phyloP scores from a whole-genome alignment of 1,284 basidiomycete species.

The Cutaneotrichosporon sp. region DNA sequence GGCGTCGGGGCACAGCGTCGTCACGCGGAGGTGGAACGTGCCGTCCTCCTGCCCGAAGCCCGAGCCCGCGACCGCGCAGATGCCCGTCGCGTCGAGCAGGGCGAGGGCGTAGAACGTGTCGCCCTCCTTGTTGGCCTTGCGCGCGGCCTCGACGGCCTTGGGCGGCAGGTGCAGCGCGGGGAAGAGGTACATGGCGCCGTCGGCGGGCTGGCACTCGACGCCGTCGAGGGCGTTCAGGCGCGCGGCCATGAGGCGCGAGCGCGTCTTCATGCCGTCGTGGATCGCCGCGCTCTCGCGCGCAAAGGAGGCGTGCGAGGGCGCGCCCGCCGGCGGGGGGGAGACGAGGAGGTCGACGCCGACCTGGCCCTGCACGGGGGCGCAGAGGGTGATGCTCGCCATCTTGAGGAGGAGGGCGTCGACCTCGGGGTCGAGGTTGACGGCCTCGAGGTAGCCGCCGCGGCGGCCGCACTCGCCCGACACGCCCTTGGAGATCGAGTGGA shows the following conservation, averaged over 20 bases:
- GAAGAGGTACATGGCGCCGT: conserved; percentile 81
- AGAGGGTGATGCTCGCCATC: conserved; percentile 81
- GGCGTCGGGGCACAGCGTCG: conserved; percentile 73
- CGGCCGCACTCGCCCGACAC: conserved; percentile 88
- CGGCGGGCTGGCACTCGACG: conserved; percentile 75
- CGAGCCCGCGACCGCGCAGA: conserved; percentile 82
- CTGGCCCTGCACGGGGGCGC: conserved; percentile 73
- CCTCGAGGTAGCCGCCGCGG: conserved; percentile 90
- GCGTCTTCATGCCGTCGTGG: conserved; percentile 66
- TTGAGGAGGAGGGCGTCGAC: conserved; percentile 82
- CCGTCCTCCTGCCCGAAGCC: conserved; percentile 86
- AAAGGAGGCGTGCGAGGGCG: conserved; percentile 71
- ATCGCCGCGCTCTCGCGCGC: conserved; percentile 73
- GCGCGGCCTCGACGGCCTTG: conserved; percentile 70
- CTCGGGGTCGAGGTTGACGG: conserved; percentile 70
- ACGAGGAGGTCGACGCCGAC: conserved; percentile 86
- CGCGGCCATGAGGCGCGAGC: conserved; percentile 68
- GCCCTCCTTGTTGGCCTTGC: conserved; percentile 67
- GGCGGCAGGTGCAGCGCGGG: conserved; percentile 67
- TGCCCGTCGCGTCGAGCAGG: conserved; percentile 76
- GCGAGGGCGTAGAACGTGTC: conserved; percentile 80
- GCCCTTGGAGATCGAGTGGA: conserved; percentile 91
- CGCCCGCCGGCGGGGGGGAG: conserved; percentile 71
- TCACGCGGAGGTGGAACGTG: conserved; percentile 79
- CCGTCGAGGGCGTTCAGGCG: conserved; percentile 73